Conservation (phyloP, 768 basidiomycete species). For the Kwoniella europaea region DNA sequence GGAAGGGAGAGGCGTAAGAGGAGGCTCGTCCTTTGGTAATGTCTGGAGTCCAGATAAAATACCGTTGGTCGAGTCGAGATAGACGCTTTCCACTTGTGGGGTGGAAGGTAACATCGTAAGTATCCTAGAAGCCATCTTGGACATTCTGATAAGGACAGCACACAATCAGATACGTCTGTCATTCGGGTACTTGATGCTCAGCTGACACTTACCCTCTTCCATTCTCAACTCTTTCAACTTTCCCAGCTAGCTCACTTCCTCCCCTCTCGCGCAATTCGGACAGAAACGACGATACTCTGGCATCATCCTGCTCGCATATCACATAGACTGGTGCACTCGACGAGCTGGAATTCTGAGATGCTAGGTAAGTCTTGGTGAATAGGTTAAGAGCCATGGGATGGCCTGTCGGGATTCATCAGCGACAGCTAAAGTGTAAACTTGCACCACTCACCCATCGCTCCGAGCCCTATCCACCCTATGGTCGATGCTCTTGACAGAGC, state of each 20-base stretch:
- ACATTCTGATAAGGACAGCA: constrained; percentile 38
- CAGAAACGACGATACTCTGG: constrained; percentile 36
- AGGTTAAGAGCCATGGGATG: constrained; percentile 54
- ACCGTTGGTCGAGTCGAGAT: constrained; percentile 64
- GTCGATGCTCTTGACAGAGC: constrained; percentile 33
- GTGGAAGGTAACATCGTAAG: constrained; percentile 93
- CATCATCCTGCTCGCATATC: constrained; percentile 47
- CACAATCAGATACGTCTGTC: neutral
- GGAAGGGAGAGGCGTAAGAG: neutral
- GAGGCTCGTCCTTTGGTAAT: constrained; percentile 52
- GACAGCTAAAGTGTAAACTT: neutral
- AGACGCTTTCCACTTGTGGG: constrained; percentile 81
- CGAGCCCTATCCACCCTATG: constrained; percentile 53
- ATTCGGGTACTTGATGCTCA: neutral
- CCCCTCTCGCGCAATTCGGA: constrained; percentile 34
- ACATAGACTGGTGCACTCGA: constrained; percentile 16
- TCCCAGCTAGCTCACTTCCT: constrained; percentile 32
- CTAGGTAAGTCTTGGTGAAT: constrained; percentile 48
- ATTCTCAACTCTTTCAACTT: constrained; percentile 33
- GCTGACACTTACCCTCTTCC: constrained; percentile 45
- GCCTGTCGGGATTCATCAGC: constrained; percentile 22
- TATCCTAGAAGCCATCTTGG: constrained; percentile 61
- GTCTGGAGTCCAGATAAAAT: constrained; percentile 70
- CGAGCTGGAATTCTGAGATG: constrained; percentile 15
- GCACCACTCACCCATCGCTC: constrained; percentile 45